These are phyloP conservation scores for Solanum rostratum DNA, from an alignment of 257 asterid genomes.

Conservation along the genomic window DNA sequence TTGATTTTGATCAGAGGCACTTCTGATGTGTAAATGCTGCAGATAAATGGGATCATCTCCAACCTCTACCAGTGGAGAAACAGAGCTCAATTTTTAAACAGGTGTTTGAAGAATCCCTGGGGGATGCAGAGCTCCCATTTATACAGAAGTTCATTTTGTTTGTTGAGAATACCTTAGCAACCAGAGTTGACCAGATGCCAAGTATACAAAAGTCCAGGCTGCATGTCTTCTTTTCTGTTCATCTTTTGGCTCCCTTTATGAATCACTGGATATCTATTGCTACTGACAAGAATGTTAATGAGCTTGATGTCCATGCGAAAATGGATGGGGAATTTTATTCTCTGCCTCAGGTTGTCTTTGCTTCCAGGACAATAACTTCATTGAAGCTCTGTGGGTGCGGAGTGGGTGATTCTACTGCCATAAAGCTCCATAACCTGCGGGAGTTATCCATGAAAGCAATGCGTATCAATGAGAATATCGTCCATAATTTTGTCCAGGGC, in stretches of 20 bases:
- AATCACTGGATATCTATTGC: conserved; percentile 20
- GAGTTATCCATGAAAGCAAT: conserved; percentile 20
- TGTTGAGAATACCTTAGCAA: conserved; percentile 15
- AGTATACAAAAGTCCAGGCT: conserved; percentile 26
- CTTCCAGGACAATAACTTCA: conserved; percentile 16
- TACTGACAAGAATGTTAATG: conserved; percentile 29
- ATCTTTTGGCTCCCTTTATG: background rate
- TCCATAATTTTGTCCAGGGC: conserved; percentile 14
- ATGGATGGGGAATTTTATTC: background rate
- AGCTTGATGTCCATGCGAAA: conserved; percentile 17
- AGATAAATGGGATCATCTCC: background rate
- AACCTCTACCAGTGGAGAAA: background rate
- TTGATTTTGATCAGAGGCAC: conserved; percentile 39
- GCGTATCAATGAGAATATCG: background rate
- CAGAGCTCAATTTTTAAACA: background rate
- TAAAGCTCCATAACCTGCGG: conserved; percentile 19
- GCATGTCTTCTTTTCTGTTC: background rate
- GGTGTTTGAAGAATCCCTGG: background rate
- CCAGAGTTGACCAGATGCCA: conserved; percentile 17
- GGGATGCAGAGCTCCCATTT: conserved; percentile 4
- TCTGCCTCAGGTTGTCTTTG: conserved; percentile 1
- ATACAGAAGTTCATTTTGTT: conserved; percentile 12
- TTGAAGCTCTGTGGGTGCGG: conserved; percentile 16
- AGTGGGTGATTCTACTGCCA: background rate
- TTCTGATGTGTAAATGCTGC: background rate